phyloP scores from a whole-genome alignment of 768 basidiomycete species.

The Leucocoprinus leucothites region DNA sequence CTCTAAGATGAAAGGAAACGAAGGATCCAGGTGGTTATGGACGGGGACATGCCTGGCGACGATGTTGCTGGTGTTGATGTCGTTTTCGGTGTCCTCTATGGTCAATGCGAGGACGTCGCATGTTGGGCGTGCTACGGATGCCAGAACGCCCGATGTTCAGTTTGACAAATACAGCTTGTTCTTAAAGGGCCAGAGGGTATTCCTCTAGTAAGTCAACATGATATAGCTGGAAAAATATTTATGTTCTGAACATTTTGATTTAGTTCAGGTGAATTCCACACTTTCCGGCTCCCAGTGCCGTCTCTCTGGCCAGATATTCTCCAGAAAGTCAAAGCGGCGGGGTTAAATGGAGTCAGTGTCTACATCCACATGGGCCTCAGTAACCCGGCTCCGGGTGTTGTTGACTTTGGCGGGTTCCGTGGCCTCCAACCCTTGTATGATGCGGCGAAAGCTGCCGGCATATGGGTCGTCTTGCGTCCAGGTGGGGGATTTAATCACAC shows the following conservation, averaged over 20 bases:
- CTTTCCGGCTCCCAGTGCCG: constrained; percentile 78
- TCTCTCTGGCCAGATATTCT: constrained; percentile 80
- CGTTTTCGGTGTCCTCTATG: constrained; percentile 11
- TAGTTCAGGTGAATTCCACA: constrained; percentile 85
- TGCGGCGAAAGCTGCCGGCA: constrained; percentile 67
- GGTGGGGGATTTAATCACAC: constrained; percentile 37
- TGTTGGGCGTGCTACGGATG: constrained; percentile 7
- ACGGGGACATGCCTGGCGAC: constrained; percentile 9
- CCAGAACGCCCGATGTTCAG: constrained; percentile 35
- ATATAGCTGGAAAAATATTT: not conserved
- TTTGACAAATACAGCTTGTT: constrained; percentile 73
- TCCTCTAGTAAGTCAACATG: constrained; percentile 55
- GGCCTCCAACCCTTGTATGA: constrained; percentile 70
- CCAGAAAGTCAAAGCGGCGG: constrained; percentile 78
- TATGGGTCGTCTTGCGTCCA: constrained; percentile 79
- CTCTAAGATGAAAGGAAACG: constrained; percentile 9
- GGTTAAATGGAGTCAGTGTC: constrained; percentile 74
- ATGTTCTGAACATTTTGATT: not conserved
- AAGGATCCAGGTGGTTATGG: constrained; percentile 5
- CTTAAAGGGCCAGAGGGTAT: constrained; percentile 65
- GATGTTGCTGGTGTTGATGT: constrained; percentile 11
- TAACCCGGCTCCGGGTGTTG: constrained; percentile 69
- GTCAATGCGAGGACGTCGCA: constrained; percentile 2
- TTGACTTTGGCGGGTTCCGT: constrained; percentile 73
- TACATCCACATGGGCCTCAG: constrained; percentile 80